Evolutionary conservation across 208 protist genomes (phyloP), one percentile per base, ranked within the genome.

Genomic region (Wallacemonas sp.): DNA sequence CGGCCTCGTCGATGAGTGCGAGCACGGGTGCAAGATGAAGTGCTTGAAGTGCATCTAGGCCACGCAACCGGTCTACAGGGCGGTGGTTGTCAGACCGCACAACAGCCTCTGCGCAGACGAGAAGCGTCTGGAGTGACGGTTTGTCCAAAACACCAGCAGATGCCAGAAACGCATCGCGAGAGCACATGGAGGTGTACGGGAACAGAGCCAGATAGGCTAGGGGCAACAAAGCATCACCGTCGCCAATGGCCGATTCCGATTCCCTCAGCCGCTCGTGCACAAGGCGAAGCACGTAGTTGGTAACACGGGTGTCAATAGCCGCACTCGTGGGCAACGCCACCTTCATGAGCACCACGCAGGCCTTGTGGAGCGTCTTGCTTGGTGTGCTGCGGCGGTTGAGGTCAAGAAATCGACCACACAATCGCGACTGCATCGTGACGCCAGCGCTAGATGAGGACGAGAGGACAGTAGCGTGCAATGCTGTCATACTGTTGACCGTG

Each of bases 201-300:
- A 80, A 93, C 0, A 90, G 59, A 27, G 69, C 73, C n/a, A 93
- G 68, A 15, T 81, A 71, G 0, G 78, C 79, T 8, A 88, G 59
- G n/a, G 60, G 71, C 55, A 93, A 31, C 0, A 64, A 74, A 0
- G 30, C n/a, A 49, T 90, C 83, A 41, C 4, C 8, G 3, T 51
- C 36, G 1, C 0, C 9, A 0, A 26, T 14, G 9, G 5, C 4
- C 44, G 44, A 49, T 19, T 21, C 17, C 12, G 44, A 6, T 49
- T 49, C 17, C 17, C 4, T 22, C 14, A 78, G 42, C 0, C 68
- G 26, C 1, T 51, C 9, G 31, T 78, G 68, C 11, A 85, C 24
- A 6, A 75, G 55, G 28, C 65, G 72, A 21, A 88, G 68, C 0
- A 89, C 62, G 54, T 86, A 68, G 19, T 77, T 64, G 1, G 66